Base-by-base conservation (phyloP, 768 basidiomycete genomes). In the Lentinus tigrinus region DNA sequence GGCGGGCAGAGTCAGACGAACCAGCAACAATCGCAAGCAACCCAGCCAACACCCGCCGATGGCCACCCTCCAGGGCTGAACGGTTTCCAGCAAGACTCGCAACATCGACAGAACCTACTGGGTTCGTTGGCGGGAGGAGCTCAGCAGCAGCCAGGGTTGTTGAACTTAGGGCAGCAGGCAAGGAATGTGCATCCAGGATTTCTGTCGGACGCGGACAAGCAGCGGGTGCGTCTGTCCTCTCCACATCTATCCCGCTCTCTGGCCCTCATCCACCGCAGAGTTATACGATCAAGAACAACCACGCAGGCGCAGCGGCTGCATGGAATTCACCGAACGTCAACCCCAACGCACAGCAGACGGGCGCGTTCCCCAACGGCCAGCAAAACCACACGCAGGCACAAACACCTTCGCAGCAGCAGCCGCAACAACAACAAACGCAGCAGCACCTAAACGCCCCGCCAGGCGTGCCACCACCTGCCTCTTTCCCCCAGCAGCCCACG, bases 51-150 rank as follows among this genome's bases (percentile, higher is more conserved):
- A n/a, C 66, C 68, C 13, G 55, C 73, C 11, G 75, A 76, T 23
- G 61, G 67, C 3, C 89, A 85, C 70, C 89, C 88, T n/a, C 89
- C 89, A 26, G 89, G 89, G n/a, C 70, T 91, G 48, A 89, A 90
- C 67, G 86, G 86, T 27, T 88, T 87, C 65, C 63, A 64, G 55
- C 79, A 78, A 34, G 75, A 72, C 48, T 80, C 78, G 56, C 81
- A 79, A 55, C 82, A 85, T 69, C 82, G 85, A 53, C 78, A 84
- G 65, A 83, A 63, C 58, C 70, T 85, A 23, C 66, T 87, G n/a
- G 84, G 85, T 55, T 76, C 79, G 28, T 66, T 86, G 63, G 69
- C 75, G 23, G 72, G 74, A 31, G 72, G 65, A 5, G 37, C 43
- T 70, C 75, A 78, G 59, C 78, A 79, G 64, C 78, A 77, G 52